Conservation (phyloP, 75 land plant species). For the Pinus albicaulis region DNA sequence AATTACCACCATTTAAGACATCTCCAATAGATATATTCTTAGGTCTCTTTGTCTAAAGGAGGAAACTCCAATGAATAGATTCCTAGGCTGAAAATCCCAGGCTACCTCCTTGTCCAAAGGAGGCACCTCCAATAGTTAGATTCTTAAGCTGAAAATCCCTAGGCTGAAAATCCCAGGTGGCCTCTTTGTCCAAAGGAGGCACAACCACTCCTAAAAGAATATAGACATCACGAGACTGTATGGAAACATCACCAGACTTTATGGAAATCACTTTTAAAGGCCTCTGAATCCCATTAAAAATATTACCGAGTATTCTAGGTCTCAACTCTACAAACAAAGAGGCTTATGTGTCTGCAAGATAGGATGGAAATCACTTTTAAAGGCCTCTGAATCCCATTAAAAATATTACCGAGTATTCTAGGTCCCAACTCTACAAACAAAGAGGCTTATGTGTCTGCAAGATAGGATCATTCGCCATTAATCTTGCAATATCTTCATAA, state of each 20-base stretch:
- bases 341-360: constrained; percentile 97
- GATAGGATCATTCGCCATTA: constrained; percentile 98
- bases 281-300: constrained; percentile 99
- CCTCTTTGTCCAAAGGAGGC: constrained; percentile 92
- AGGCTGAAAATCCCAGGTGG: constrained; percentile 74
- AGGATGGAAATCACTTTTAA: too few relatives aligned
- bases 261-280: constrained; percentile 95
- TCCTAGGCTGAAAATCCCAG: constrained; percentile 96
- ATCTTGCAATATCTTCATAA: constrained; percentile 98
- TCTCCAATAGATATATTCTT: constrained; percentile 62
- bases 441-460: constrained; percentile 95
- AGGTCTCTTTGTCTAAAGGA: constrained; percentile 77
- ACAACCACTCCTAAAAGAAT: constrained; percentile 99
- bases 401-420: constrained; percentile 95
- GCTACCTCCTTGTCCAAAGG: constrained; percentile 82
- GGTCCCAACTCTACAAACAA: constrained; percentile 98
- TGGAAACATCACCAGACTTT: constrained; percentile 41
- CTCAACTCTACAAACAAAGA: constrained; percentile 95
- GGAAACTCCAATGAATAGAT: too few relatives aligned
- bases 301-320: constrained; percentile 96
- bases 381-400: constrained; percentile 99
- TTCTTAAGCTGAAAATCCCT: constrained; percentile 25
- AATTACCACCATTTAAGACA: constrained; percentile 92
- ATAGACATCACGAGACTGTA: constrained; percentile 40
- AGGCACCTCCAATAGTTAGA: constrained; percentile 68